A percentile compares a stretch with the other conserved stretches of the same genome.
phyloP scores from a whole-genome alignment of 1,284 basidiomycete genomes.

The Ustilago vetiveriae region DNA sequence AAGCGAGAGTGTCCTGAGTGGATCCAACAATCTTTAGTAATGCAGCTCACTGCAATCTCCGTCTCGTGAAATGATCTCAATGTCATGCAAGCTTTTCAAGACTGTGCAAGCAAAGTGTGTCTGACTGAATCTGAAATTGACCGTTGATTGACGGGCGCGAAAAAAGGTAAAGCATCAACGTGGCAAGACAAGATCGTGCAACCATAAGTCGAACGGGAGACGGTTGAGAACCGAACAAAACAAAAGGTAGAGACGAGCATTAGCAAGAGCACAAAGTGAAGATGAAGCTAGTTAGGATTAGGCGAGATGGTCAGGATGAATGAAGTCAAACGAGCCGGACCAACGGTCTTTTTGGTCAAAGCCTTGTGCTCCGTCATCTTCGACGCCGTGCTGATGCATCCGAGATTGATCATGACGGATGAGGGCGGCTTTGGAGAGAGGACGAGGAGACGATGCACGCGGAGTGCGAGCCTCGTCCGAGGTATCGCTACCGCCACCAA shows the following conservation, averaged over 20 bases:
- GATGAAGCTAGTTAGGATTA: slow-evolving; percentile 1
- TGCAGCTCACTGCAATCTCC: too few species aligned
- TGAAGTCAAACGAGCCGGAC: slow-evolving; percentile 28
- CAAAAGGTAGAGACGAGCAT: background rate
- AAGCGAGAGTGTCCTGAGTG: slow-evolving; percentile 50
- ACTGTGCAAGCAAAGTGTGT: too few species aligned
- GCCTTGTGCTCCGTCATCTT: background rate
- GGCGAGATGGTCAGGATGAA: slow-evolving; percentile 44
- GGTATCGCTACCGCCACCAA: slow-evolving; percentile 29
- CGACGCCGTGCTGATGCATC: background rate
- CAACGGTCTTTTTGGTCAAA: slow-evolving; percentile 4
- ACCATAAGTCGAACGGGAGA: too few species aligned
- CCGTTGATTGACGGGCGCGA: too few species aligned
- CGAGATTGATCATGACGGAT: slow-evolving; percentile 5
- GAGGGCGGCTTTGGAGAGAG: slow-evolving; percentile 14
- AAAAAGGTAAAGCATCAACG: too few species aligned
- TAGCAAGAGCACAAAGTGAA: background rate
- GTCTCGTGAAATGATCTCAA: too few species aligned
- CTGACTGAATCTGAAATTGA: too few species aligned
- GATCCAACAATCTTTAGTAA: slow-evolving; percentile 21
- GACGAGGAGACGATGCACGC: slow-evolving; percentile 34
- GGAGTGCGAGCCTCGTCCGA: slow-evolving; percentile 47
- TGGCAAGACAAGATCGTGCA: too few species aligned
- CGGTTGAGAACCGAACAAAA: too few species aligned
- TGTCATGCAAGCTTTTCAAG: too few species aligned